phyloP scores from a whole-genome alignment of 495 filamentous ascomycete genomes.

The Penicillium taxi region DNA sequence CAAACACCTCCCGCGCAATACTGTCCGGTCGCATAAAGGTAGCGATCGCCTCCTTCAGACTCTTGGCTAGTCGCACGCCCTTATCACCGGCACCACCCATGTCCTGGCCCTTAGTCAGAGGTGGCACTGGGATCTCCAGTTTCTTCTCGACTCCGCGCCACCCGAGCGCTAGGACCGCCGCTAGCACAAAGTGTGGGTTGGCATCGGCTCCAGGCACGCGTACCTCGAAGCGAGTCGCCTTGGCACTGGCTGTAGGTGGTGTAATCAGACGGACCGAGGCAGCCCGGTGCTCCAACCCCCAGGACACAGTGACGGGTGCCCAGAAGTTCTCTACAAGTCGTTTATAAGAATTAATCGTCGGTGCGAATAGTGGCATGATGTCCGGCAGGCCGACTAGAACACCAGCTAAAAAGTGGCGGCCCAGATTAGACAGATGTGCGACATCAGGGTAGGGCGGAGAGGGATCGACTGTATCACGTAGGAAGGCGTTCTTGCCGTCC shows the following conservation, averaged over 20 bases:
- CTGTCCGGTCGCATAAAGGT: conserved; percentile 67
- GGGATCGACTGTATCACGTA: conserved; percentile 59
- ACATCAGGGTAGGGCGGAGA: conserved; percentile 66
- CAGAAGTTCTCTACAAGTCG: conserved; percentile 97
- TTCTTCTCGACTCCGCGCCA: conserved; percentile 88
- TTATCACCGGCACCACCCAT: conserved; percentile 59
- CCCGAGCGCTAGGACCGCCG: conserved; percentile 75
- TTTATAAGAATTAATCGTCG: conserved; percentile 96
- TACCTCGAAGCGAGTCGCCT: conserved; percentile 85
- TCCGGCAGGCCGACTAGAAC: conserved; percentile 83
- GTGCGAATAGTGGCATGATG: conserved; percentile 90
- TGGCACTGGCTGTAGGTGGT: conserved; percentile 72
- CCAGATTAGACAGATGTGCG: conserved; percentile 72
- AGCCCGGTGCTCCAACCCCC: conserved; percentile 91
- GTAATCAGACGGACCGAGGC: conserved; percentile 85
- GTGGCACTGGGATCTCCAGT: conserved; percentile 71
- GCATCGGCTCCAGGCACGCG: conserved; percentile 86
- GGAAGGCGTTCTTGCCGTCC: conserved; percentile 67
- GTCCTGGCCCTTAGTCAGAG: conserved; percentile 71
- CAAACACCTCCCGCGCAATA: conserved; percentile 84
- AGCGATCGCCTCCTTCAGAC: conserved; percentile 69
- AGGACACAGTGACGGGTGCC: conserved; percentile 94
- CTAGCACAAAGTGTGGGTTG: conserved; percentile 82
- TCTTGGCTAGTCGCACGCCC: conserved; percentile 65
- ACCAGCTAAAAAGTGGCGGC: conserved; percentile 89